Conservation (phyloP, 345 rosid genomes). For the Angophora floribunda region DNA sequence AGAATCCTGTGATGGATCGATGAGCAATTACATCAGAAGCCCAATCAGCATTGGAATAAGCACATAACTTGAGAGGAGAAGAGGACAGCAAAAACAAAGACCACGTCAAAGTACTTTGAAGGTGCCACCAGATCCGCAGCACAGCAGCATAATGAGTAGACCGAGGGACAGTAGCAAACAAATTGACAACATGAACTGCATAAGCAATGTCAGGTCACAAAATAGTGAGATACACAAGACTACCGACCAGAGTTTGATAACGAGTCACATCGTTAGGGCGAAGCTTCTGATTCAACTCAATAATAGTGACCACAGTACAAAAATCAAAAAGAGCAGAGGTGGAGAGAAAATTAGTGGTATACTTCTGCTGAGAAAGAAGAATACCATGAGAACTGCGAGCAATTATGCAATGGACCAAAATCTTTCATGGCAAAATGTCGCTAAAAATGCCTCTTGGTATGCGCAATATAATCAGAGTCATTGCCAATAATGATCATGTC, state of each 20-base stretch:
- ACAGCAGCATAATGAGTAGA: not conserved
- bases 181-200: not conserved
- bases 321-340: too few relatives aligned
- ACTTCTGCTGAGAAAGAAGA: too few relatives aligned
- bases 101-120: not conserved
- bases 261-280: not conserved
- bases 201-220: not conserved
- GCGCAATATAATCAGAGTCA: too few relatives aligned
- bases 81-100: not conserved
- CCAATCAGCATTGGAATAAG: not conserved
- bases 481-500: not conserved
- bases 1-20: not conserved
- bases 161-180: fast-evolving
- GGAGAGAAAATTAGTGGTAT: too few relatives aligned
- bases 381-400: too few relatives aligned
- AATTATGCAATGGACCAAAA: not conserved
- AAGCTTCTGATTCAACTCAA: too few relatives aligned
- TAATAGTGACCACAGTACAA: too few relatives aligned
- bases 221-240: not conserved
- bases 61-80: not conserved
- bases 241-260: not conserved
- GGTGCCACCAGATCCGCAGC: not conserved
- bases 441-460: not conserved
- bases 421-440: not conserved
- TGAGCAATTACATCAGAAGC: not conserved